A percentile compares a stretch with the other conserved stretches of the same genome.
phyloP scores from a whole-genome alignment of 1,284 basidiomycete species.

The Ganoderma sinense region DNA sequence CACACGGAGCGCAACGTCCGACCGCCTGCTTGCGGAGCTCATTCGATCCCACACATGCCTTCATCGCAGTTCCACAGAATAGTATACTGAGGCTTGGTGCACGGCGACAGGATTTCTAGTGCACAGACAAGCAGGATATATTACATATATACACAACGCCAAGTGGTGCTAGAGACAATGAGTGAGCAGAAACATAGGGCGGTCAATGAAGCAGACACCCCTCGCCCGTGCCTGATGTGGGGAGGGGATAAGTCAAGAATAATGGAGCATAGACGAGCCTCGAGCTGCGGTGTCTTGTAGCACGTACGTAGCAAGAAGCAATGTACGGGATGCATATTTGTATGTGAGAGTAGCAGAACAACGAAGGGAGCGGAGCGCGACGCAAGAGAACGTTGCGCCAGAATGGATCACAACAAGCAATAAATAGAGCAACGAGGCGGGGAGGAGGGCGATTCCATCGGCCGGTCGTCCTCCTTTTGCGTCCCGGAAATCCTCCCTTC shows the following conservation, averaged over 20 bases:
- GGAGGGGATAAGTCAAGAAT: neutral
- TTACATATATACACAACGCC: constrained; percentile 21
- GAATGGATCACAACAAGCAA: constrained; percentile 1
- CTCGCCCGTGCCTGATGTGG: neutral
- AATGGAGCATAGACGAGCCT: neutral
- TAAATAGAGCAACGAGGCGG: constrained; percentile 7
- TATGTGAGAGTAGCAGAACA: neutral
- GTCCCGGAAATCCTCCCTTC: neutral
- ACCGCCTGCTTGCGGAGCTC: neutral
- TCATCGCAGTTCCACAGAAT: neutral
- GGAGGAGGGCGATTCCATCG: neutral
- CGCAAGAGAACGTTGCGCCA: neutral
- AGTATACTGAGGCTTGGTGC: neutral
- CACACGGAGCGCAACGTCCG: neutral
- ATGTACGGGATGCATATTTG: neutral
- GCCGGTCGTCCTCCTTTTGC: constrained; percentile 1
- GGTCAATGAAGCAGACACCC: neutral
- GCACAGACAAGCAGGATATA: constrained; percentile 6
- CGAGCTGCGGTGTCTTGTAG: neutral
- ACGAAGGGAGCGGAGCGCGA: neutral
- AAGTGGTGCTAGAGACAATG: constrained; percentile 18
- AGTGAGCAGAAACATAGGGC: neutral
- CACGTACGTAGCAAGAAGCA: neutral
- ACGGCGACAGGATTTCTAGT: neutral
- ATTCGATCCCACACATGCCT: neutral